Base-by-base conservation (phyloP, 495 filamentous ascomycete genomes). In the Hyaloscypha finlandica region DNA sequence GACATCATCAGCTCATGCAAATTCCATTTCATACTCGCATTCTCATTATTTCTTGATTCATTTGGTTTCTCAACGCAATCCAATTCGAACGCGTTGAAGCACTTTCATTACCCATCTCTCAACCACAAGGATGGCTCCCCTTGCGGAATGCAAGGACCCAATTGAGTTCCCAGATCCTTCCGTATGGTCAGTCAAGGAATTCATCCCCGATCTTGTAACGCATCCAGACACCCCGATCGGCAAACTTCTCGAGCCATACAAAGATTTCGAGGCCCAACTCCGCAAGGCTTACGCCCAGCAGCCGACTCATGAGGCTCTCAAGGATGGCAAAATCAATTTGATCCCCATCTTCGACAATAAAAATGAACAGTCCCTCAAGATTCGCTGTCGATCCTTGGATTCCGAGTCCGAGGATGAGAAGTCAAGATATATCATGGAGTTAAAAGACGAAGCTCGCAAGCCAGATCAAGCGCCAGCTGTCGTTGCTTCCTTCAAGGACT, bases 241-340 rank as follows among this genome's bases (percentile, higher is more conserved):
- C 0, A 76, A 90, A 29, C 74, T 93, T 30, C 73, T 92, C 48
- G 76, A 84, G 66, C 92, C 91, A 1, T 94, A 86, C 76, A 87
- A 88, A 67, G 74, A 83, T 11, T 92, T 85, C 63, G 92, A 94
- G 67, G 81, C 85, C 25, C 81, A 84, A 57, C 75, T 92, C 6
- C 88, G 92, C 30, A 86, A 88, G 71, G 74, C 87, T 31, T 94
- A 87, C 72, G 91, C 92, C 45, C 91, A 93, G 75, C 78, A 90
- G 12, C 86, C 87, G 3, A 73, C 79, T 25, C 82, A 91, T 69
- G 76, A 83, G 12, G 74, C 81, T 48, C 76, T 91, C 25, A 76
- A 85, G 48, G 84, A 91, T 69, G 83, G 83, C 29, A 72, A 83
- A 61, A 77, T 89, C 76, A 96, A 93, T 72, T 74, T 90, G 33